Evolutionary conservation across 345 rosid genomes (phyloP), one percentile per base, ranked within the genome.

Genomic region (Stellera chamaejasme): DNA sequence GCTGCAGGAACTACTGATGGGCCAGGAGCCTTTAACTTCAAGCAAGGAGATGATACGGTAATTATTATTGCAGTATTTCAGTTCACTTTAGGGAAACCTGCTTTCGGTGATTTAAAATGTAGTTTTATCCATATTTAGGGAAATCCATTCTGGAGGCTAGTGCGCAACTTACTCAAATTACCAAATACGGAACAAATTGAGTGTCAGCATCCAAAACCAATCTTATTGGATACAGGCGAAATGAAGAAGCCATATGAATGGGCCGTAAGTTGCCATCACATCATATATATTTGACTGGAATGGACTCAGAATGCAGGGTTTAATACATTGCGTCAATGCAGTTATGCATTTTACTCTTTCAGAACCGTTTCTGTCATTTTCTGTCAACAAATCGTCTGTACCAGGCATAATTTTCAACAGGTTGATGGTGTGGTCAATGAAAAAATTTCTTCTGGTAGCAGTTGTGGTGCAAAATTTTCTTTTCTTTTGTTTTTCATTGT

Each of bases 1-100:
- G 97, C 97, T 14, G 99, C 97, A 4, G 97, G 99, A 72, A 93
- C 99, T 25, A 93, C 97, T 11, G 99, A 93, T 80, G 99, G 99
- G 54, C 99, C 96, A 41, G 99, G 99, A 62, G 99, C 99, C 73
- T 93, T 93, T 75, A 97, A 83, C 77, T 93, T 93, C 70, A 83
- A 77, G 68, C 99, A 93, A 80, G 97, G 97, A 62, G 99, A 93
- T 80, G 79, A 83, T 66, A 58, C 69, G 87, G 99, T 87, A 70
- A 67, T 70, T 10, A 26, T 10, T 45, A 42, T 58, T 63, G 39
- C 26, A 10, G 12, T 48, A 9, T 56, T 62, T 27, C 26, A 41
- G 13, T 64, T 25, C 58, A 55, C 54, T 43, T 43, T 59, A 26
- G 65, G 51, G 48, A 52, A 53, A 26, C 16, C 39, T 23, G 57